phyloP scores from a whole-genome alignment of 352 stramenopile genomes.

The Elongisporangium prolatum region DNA sequence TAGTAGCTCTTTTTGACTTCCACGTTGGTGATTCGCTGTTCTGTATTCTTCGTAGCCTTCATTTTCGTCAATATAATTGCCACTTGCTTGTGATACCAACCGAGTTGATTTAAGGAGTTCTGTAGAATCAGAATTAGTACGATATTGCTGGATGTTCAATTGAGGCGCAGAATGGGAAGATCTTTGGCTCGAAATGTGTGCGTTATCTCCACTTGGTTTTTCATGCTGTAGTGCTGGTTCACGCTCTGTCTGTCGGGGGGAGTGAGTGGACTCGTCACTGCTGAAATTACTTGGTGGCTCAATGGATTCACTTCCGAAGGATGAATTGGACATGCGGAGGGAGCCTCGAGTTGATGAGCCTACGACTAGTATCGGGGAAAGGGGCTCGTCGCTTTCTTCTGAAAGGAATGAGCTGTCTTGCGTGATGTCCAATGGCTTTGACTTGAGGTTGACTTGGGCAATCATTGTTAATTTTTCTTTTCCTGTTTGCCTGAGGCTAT shows the following conservation, averaged over 20 bases:
- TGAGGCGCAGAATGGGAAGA: not conserved
- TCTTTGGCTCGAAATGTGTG: not conserved
- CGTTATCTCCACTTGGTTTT: no score
- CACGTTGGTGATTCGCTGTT: no score
- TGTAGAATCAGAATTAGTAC: no score
- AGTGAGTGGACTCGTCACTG: not conserved
- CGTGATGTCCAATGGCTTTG: not conserved
- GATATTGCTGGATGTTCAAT: not conserved
- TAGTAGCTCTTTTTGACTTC: no score
- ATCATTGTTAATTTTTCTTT: not conserved
- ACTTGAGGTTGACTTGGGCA: not conserved
- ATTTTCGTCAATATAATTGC: no score
- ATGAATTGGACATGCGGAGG: not conserved
- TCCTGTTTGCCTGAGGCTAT: not conserved
- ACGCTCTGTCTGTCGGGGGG: not conserved
- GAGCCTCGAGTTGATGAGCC: not conserved
- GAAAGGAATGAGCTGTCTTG: not conserved
- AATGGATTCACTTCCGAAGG: not conserved
- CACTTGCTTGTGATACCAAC: no score
- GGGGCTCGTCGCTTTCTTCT: not conserved
- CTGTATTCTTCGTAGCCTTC: no score
- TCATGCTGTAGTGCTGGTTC: no score
- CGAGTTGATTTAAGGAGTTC: no score
- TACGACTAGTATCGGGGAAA: not conserved
- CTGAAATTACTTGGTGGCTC: not conserved